Base-by-base conservation (phyloP, 2,329 filamentous ascomycete genomes). In the Triangularia verruculosa region DNA sequence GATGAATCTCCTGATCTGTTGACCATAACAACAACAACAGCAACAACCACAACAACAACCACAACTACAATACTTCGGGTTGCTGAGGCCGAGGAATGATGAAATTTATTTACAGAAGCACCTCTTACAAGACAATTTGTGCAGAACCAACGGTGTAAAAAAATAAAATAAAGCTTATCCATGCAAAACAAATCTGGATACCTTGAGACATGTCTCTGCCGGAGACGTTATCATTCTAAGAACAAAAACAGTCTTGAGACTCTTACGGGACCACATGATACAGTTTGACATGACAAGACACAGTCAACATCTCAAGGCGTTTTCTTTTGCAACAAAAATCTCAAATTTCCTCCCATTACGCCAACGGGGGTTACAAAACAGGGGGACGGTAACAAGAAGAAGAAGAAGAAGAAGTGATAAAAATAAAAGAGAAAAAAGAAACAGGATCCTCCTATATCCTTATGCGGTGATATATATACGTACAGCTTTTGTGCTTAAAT, bases 381-480 rank as follows among this genome's bases (percentile, higher is more conserved):
- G 39, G 5, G 4, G 17, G 4, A 25, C 22, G 27, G 15, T 5
- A 20, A 47, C 15, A 47, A 47, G 4, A 47, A 47, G 15, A 53
- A 53, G 13, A 53, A n/a, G 20, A 24, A 25, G 15, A 24, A 54
- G 6, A 54, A 54, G 25, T 15, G 25, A 53, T 3, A 24, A 27
- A 54, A 54, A 27, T 17, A 52, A 52, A 52, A 52, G 12, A 3
- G 17, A 53, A 24, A 53, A 15, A 52, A 52, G 58, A 51, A 27
- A 39, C 27, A 43, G 61, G 54, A 47, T 47, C 39, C 39, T 47
- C 39, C 39, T 47, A 47, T 47, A 47, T 47, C 39, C 39, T 47
- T 61, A 61, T 59, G 47, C 47, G 57, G 25, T 51, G 54, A 61
- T 55, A 56, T 56, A 61, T 61, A 64, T 59, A 64, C 57, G 61